Conservation (phyloP, 2,329 filamentous ascomycete genomes). For the Rhynchosporium agropyri region DNA sequence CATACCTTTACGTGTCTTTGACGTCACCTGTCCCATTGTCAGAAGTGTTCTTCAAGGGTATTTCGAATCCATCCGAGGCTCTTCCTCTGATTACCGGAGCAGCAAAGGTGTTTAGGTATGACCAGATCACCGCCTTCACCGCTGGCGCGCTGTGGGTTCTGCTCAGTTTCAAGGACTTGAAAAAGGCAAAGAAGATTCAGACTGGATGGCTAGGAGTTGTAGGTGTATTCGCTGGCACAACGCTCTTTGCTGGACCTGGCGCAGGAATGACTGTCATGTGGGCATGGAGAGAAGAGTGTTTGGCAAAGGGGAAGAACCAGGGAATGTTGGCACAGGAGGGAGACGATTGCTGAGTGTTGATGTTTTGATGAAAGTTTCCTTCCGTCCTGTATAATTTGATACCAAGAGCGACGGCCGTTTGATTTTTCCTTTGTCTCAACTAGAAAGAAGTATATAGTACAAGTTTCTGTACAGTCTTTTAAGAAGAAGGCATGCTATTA, state of each 20-base stretch:
- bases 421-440: too few species aligned
- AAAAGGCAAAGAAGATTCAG: slow-evolving; percentile 39
- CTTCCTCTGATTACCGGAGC: slow-evolving; percentile 20
- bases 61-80: slow-evolving; percentile 34
- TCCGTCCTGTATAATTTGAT: neutral
- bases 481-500: too few species aligned
- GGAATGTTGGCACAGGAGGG: neutral
- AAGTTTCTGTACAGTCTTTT: too few species aligned
- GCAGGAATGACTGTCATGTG: slow-evolving; percentile 40
- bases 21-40: slow-evolving; percentile 29
- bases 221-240: slow-evolving; percentile 25
- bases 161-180: slow-evolving; percentile 43
- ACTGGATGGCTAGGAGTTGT: slow-evolving; percentile 36
- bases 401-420: too few species aligned
- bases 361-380: neutral
- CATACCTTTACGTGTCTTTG: slow-evolving; percentile 30
- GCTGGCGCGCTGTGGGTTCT: slow-evolving; percentile 39
- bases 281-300: slow-evolving; percentile 44
- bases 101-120: slow-evolving; percentile 30
- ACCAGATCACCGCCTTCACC: slow-evolving; percentile 35
- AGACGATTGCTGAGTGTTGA: neutral
- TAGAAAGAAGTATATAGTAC: too few species aligned
- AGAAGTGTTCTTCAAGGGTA: slow-evolving; percentile 34
- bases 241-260: slow-evolving; percentile 39
- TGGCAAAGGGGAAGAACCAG: slow-evolving; percentile 32